Evolutionary conservation across 2,329 filamentous ascomycete genomes (phyloP), one percentile per base, ranked within the genome.

Genomic region (Cephalotrichum gorgonifer): DNA sequence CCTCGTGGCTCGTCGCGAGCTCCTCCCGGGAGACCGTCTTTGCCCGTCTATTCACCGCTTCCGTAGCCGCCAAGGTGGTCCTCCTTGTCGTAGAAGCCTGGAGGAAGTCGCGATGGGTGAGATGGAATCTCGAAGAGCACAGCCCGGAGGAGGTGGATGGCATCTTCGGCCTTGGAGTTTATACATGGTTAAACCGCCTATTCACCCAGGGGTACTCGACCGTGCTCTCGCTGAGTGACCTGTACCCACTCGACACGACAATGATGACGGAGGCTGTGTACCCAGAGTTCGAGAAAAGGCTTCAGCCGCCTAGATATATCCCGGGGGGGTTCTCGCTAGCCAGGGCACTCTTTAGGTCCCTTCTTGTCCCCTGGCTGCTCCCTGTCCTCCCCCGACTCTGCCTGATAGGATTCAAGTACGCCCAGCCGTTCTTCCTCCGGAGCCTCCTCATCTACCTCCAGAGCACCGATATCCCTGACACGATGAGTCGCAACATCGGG

Each of bases 371-470:
- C 0, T 53, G 68, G 2, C 48, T 70, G 0, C 50, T 65, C 0
- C 66, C 68, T 0, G 52, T 71, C 1, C 56, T 58, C 2, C 66
- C 69, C 1, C 60, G 68, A 7, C 54, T 68, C 7, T 62, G 63
- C 2, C 55, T 68, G 4, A 59, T 68, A 4, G 68, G 61, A 12
- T 69, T 71, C 51, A 65, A 57, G 17, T 68, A 69, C 38, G 68
- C 66, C 33, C 68, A 70, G 43, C 69, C 70, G 0, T 66, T 73
- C 23, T 64, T 73, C 31, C 67, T 73, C 48, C 58, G 68, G 14
- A 56, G 60, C 1, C 58, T 68, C 0, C 55, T 73, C 1, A 50
- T 54, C 2, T 66, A 67, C 38, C 57, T 73, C 0, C 3, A 54
- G 20, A 39, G 54, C 3, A 54, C 62, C 2, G 30, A 33, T 33